Percentiles rank a stretch among this genome's conserved stretches.
Evolutionary conservation across 1,284 basidiomycete genomes (phyloP).

Genomic region (Ganoderma boninense): DNA sequence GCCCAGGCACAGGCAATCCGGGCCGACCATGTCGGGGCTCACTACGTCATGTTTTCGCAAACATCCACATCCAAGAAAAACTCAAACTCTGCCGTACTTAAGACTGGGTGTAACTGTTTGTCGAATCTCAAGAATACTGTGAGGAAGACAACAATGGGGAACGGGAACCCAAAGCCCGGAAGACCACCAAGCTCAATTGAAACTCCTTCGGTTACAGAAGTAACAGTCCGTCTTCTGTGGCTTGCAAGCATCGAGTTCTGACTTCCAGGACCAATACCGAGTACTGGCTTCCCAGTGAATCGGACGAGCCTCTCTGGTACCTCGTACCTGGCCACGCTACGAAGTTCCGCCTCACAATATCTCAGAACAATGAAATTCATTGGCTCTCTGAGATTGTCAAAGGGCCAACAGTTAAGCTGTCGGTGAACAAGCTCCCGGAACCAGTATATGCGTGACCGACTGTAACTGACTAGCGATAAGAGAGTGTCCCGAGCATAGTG

Average conservation of each 20-base stretch:
- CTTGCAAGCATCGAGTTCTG: background rate
- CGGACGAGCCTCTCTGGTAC: background rate
- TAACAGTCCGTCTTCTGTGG: background rate
- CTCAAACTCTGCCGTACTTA: background rate
- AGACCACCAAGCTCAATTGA: background rate
- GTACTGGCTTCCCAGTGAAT: background rate
- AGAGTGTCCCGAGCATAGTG: background rate
- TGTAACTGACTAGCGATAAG: background rate
- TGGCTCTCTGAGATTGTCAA: background rate
- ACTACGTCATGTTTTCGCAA: background rate
- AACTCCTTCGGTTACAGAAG: background rate
- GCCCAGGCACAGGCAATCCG: background rate
- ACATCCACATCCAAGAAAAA: background rate
- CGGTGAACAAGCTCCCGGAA: background rate
- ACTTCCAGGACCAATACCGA: background rate
- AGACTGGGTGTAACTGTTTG: background rate
- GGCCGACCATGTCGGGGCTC: background rate
- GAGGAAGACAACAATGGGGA: background rate
- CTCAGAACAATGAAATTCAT: background rate
- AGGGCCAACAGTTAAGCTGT: background rate
- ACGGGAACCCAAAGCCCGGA: background rate
- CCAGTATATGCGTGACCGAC: background rate
- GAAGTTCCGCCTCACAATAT: background rate
- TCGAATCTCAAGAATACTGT: background rate
- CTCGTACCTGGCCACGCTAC: background rate